Evolutionary conservation across 2,329 filamentous ascomycete genomes (phyloP).

Genomic region (Pseudogymnoascus pannorum): DNA sequence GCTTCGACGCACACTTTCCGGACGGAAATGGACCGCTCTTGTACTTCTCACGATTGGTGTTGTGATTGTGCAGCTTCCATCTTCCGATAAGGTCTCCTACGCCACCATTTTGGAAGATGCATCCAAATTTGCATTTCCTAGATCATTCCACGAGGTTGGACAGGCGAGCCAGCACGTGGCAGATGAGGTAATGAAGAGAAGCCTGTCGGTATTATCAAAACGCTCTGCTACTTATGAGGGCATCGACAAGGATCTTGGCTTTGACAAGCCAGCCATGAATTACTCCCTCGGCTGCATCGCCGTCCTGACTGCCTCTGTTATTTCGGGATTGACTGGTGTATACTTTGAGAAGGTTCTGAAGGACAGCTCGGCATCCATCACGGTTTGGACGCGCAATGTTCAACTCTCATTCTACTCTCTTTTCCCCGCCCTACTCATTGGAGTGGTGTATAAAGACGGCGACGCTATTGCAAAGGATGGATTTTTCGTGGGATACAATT

Average conservation of each 20-base stretch:
- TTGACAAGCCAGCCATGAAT: conserved; percentile 55
- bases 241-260: conserved; percentile 58
- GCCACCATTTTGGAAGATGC: conserved; percentile 54
- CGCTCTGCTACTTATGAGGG: conserved; percentile 87
- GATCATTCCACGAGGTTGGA: conserved; percentile 70
- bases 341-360: conserved; percentile 90
- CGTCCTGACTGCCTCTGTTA: conserved; percentile 67
- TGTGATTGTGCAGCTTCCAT: conserved; percentile 74
- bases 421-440: conserved; percentile 79
- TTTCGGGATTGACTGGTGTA: conserved; percentile 79
- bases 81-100: conserved; percentile 47
- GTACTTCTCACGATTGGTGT: conserved; percentile 75
- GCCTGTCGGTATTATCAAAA: conserved; percentile 45
- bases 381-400: conserved; percentile 90
- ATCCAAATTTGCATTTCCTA: conserved; percentile 57
- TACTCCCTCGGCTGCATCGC: conserved; percentile 71
- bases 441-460: conserved; percentile 81
- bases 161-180: conserved; percentile 47
- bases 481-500: conserved; percentile 93
- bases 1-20: conserved; percentile 61
- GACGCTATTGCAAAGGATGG: conserved; percentile 74
- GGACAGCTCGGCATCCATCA: conserved; percentile 66
- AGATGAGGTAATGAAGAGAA: conserved; percentile 42
- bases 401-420: conserved; percentile 92
- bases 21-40: conserved; percentile 73